Evolutionary conservation across 768 basidiomycete genomes (phyloP), one percentile per base, ranked within the genome.

Genomic region (Hypsizygus marmoreus): DNA sequence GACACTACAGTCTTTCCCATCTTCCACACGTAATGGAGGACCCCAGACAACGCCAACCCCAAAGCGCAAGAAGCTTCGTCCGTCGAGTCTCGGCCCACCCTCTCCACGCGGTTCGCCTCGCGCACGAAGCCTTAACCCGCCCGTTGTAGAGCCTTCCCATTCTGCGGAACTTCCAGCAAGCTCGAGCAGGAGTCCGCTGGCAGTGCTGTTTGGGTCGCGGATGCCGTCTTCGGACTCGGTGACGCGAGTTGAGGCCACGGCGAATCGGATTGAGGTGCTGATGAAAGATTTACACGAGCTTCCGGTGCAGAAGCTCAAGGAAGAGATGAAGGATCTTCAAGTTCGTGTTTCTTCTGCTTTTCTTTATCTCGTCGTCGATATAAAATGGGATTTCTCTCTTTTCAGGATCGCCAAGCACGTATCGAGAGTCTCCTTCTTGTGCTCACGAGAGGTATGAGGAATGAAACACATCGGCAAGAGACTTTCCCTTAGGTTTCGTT

Each of bases 271-370:
- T 30, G 86, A 91, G 62, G 62, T 67, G 17, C 57, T 88, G 46
- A 57, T 90, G 47, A 84, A 88, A 35, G 80, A 82, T 39, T 74
- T 86, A 34, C 73, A 74, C 23, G 73, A 77, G 32, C 52, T 88
- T 50, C 88, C 89, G 6, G 77, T 89, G 14, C 73, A 77, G 26
- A 75, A 66, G 50, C 67, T 93, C 28, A 85, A 80, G 63, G 84
- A 86, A 2, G 88, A 92, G 63, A 86, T 93, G 79, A 88, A 82
- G 60, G 90, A 91, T 59, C 64, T 91, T 22, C 86, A 88, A 76
- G 87, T 86, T 34, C 37, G 73, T 64, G 16, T 40, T 13, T 17
- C n/a, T n/a, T n/a, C n/a, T n/a, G n/a, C n/a, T 41, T 12, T 4
- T 22, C 26, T 46, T 30, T 45, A 23, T 24, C 10, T 23, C 3